Conservation (phyloP, 371 early-diverging fungal species). For the Haplosporangium sp. region DNA sequence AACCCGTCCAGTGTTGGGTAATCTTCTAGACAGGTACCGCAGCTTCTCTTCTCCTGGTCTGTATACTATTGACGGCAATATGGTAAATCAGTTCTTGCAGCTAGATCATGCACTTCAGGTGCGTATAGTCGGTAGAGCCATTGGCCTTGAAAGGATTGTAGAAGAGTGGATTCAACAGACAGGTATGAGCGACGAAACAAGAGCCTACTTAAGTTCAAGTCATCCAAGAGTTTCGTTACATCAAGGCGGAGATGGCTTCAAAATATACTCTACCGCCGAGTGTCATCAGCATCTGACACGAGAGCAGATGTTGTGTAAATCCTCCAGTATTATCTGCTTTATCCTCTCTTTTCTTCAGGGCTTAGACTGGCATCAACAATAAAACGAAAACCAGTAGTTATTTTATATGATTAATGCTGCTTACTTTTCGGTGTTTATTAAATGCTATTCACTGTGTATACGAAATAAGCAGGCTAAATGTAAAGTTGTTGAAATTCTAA, state of each 20-base stretch:
- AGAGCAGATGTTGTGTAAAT: slow-evolving; percentile 6
- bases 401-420: background rate
- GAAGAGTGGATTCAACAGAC: slow-evolving; percentile 29
- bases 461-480: background rate
- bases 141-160: slow-evolving; percentile 26
- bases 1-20: slow-evolving; percentile 27
- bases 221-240: background rate
- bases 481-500: background rate
- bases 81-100: slow-evolving; percentile 29
- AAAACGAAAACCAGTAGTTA: background rate
- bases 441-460: background rate
- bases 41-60: slow-evolving; percentile 15
- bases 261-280: background rate
- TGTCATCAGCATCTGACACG: background rate
- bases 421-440: background rate
- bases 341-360: slow-evolving; percentile 11
- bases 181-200: background rate
- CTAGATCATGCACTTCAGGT: slow-evolving; percentile 29
- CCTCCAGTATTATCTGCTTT: slow-evolving; percentile 12
- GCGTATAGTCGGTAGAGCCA: slow-evolving; percentile 1
- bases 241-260: background rate
- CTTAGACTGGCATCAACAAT: slow-evolving; percentile 46
- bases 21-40: slow-evolving; percentile 23
- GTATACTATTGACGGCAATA: slow-evolving; percentile 27
- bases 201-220: background rate